phyloP scores from a whole-genome alignment of 208 protist species.

The Leishmania guyanensis region DNA sequence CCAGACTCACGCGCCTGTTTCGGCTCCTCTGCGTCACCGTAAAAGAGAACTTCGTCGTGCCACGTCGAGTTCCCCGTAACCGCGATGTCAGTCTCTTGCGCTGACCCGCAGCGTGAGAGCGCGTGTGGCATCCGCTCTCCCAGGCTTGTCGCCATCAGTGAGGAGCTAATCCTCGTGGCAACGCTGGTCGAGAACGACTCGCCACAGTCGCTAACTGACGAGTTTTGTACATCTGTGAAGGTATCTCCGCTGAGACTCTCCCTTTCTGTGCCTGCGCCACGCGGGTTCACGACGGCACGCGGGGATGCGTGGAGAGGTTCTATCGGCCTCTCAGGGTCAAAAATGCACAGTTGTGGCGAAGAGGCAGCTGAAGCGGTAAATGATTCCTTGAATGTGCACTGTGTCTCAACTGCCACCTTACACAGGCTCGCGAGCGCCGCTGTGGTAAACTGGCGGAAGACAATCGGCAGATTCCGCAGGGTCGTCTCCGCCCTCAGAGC shows the following conservation, averaged over 20 bases:
- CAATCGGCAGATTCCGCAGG: constrained; percentile 30
- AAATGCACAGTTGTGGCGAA: constrained; percentile 9
- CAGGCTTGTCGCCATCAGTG: constrained; percentile 17
- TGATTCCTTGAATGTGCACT: not conserved
- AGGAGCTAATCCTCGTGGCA: constrained; percentile 18
- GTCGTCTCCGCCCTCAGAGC: not conserved
- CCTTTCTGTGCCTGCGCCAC: no score
- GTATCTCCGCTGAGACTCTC: not conserved
- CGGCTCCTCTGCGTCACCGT: constrained; percentile 7
- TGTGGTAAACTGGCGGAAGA: constrained; percentile 35
- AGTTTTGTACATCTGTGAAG: not conserved
- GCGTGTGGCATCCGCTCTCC: constrained; percentile 21
- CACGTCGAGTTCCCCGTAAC: not conserved
- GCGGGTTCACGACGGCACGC: not conserved
- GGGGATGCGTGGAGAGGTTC: not conserved
- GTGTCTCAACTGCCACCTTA: constrained; percentile 13
- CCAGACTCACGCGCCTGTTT: not conserved
- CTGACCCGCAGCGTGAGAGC: constrained; percentile 18
- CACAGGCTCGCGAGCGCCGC: constrained; percentile 23
- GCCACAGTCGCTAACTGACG: not conserved
- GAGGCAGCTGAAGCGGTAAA: not conserved
- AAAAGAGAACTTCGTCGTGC: constrained; percentile 17
- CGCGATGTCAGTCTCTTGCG: not conserved
- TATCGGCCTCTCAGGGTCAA: constrained; percentile 13
- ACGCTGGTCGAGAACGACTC: not conserved